Evolutionary conservation across 306 rosid species (phyloP), one percentile per base, ranked within the genome.

Genomic region (Castanea mollissima): DNA sequence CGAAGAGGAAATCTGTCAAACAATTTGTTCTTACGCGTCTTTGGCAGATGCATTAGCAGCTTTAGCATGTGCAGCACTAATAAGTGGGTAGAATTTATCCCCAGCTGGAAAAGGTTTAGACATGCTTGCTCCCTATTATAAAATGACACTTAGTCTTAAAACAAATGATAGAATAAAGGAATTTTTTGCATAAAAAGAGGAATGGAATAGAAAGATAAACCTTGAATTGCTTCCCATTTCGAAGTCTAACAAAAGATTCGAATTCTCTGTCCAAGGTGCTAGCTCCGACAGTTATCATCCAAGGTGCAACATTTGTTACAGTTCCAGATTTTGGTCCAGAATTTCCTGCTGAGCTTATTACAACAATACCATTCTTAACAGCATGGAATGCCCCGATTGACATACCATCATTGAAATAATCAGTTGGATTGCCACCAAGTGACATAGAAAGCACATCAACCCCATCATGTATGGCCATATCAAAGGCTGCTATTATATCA

Each of bases 231-330:
- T 51, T 56, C 35, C 97, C 94, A 71, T 86, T 83, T 1, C n/a
- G 35, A n/a, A 93, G 93, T 73, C 82, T 67, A 59, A 91, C 88
- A 74, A 14, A 4, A 71, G 89, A 4, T 46, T 77, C 62, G 68
- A 91, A 86, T 64, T 81, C 78, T 59, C 94, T 80, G 25, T 93
- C 98, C 82, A 90, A 29, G 52, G 94, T 88, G 74, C 97, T 93
- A 1, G 97, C 98, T 31, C 75, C 97, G 16, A 93, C 91, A 1
- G 98, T 93, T 1, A 93, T 25, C 21, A 91, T 76, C 98, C 98
- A 93, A 25, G 98, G 98, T 2, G 94, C 79, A 77, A 80, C 20
- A 69, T 93, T 93, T 1, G 90, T 1, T 35, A 83, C 90, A 60
- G 86, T 74, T 46, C 64, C 79, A 2, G 77, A 63, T 0, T 1